A percentile compares a stretch with the other conserved stretches of the same genome.
Conservation (phyloP, 2,329 filamentous ascomycete species). For the Phialophora chinensis region DNA sequence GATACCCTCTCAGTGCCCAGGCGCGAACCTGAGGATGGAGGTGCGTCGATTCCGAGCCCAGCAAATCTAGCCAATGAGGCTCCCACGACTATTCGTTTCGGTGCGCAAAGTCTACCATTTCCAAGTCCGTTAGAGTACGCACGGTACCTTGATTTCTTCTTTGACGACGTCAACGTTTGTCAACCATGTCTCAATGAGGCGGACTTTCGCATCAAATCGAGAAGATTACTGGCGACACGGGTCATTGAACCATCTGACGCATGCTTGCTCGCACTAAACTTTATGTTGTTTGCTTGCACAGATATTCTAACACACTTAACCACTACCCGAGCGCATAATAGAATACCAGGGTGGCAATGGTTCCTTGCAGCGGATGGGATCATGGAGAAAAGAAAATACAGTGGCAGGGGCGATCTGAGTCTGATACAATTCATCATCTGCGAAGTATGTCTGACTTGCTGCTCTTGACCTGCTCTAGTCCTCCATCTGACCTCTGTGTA, state of each 20-base stretch:
- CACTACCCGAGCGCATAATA: no score
- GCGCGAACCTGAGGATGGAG: not conserved
- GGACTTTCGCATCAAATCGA: not conserved
- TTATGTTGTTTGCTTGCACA: not conserved
- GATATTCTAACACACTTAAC: not conserved
- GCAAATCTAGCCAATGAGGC: not conserved
- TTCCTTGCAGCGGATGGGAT: not conserved
- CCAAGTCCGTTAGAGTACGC: not conserved
- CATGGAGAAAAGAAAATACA: not conserved
- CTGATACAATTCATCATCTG: constrained; percentile 5
- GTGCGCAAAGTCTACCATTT: not conserved
- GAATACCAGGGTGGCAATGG: not conserved
- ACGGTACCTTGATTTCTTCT: not conserved
- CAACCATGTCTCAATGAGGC: not conserved
- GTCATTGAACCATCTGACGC: not conserved
- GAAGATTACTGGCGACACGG: not conserved
- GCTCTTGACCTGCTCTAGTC: not conserved
- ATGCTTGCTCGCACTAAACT: not conserved
- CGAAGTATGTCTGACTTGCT: not conserved
- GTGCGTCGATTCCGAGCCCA: not conserved
- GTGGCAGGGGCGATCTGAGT: not conserved
- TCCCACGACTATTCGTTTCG: not conserved
- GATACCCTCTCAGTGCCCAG: not conserved
- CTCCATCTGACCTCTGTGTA: not conserved
- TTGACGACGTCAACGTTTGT: not conserved